A percentile compares a stretch with the other conserved stretches of the same genome.
Conservation (phyloP, 495 filamentous ascomycete genomes). For the Saxophila tyrrhenica region DNA sequence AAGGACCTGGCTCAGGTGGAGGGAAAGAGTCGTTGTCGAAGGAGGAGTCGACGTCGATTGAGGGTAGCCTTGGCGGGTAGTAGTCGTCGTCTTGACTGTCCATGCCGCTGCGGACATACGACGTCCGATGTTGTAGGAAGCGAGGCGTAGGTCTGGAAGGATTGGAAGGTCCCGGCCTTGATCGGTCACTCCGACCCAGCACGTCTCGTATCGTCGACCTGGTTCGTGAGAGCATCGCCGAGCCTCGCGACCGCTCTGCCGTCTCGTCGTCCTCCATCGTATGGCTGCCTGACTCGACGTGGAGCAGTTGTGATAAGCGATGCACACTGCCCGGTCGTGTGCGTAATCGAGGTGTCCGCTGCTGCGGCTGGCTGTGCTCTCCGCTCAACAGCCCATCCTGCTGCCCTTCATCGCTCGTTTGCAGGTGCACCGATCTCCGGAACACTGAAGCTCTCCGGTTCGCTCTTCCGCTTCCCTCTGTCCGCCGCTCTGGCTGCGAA, state of each 20-base stretch:
- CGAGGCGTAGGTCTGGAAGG: constrained; percentile 3
- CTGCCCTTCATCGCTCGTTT: constrained; percentile 5
- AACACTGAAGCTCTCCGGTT: constrained; percentile 8
- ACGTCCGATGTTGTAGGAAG: constrained; percentile 13
- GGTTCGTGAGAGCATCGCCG: constrained; percentile 12
- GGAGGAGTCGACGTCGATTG: constrained; percentile 19
- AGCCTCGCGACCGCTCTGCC: neutral
- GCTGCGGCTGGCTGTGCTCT: neutral
- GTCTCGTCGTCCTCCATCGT: neutral
- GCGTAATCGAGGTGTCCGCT: constrained; percentile 2
- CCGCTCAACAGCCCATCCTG: constrained; percentile 13
- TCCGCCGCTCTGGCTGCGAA: constrained; percentile 1
- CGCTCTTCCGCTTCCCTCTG: neutral
- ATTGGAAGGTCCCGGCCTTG: neutral
- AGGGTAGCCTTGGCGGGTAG: constrained; percentile 15
- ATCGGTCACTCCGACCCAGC: neutral
- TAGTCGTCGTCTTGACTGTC: constrained; percentile 13
- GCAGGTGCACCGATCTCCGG: constrained; percentile 6
- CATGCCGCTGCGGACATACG: constrained; percentile 14
- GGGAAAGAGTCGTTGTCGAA: constrained; percentile 18
- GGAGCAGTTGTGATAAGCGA: constrained; percentile 16
- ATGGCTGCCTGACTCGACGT: neutral
- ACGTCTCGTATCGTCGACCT: constrained; percentile 11
- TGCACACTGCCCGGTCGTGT: constrained; percentile 5
- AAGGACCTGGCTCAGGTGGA: constrained; percentile 1